Conservation (phyloP, 116 monocot genomes). For the Papilionanthe hybrid region DNA sequence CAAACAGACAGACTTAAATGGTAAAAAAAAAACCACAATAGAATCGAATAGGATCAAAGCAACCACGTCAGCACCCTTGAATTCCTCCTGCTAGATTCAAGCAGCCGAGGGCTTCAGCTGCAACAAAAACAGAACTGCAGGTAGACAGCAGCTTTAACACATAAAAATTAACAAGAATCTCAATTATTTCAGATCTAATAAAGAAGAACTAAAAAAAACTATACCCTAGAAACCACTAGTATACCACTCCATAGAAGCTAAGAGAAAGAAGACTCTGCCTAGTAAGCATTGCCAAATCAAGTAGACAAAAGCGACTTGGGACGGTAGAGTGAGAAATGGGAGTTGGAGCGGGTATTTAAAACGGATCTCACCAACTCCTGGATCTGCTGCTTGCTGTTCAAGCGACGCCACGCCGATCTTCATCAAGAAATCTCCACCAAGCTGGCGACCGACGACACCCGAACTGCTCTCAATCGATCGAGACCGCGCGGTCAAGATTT, state of each 20-base stretch:
- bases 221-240: not conserved
- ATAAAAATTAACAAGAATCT: not conserved
- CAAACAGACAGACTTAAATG: not conserved
- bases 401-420: conserved; percentile 12
- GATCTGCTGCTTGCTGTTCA: conserved; percentile 37
- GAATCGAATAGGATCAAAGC: too few species aligned
- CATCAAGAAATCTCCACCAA: not conserved
- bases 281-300: not conserved
- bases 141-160: not conserved
- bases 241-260: not conserved
- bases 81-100: not conserved
- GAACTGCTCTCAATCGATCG: conserved; percentile 1
- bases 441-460: not conserved
- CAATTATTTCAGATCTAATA: not conserved
- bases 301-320: not conserved
- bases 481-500: not conserved
- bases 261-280: not conserved
- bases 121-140: not conserved
- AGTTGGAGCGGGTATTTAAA: conserved; percentile 12
- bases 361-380: conserved; percentile 22
- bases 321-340: conserved; percentile 3
- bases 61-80: not conserved
- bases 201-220: not conserved
- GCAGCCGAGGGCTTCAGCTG: not conserved
- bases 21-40: not conserved